Evolutionary conservation across 306 rosid species (phyloP), one percentile per base, ranked within the genome.

Genomic region (Quercus berberidifolia): DNA sequence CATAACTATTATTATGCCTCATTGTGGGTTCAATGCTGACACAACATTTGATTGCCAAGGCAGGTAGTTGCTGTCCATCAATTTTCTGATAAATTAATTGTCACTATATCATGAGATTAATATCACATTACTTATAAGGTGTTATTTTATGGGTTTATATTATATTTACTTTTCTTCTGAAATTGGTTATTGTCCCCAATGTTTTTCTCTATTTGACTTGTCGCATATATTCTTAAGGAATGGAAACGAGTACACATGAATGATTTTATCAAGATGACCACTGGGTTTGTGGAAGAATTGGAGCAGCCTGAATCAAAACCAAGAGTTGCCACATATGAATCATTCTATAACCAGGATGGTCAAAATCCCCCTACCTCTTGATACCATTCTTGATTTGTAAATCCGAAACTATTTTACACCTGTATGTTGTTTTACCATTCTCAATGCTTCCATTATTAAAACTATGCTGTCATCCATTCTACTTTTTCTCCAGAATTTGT

Each of bases 261-360:
- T 54, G 98, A 91, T 75, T 95, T 95, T 68, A 60, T 93, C 76
- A 82, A 86, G 89, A 91, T 92, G 97, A 91, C 93, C 2, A 55
- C 56, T 51, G 86, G 75, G 7, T 95, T 95, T 75, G 74, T 80
- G 81, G 82, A 88, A 89, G 90, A 89, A 78, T 64, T 90, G 81
- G 85, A 90, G 80, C 83, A 81, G 81, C 94, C 97, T 59, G 89
- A 93, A 68, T 70, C 96, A 31, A 90, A 92, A 90, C 82, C 94
- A 51, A 90, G 97, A 86, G 93, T 95, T 78, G 80, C 84, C 55
- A 82, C 96, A 41, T 91, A 86, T 52, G 94, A 95, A 85, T 80
- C 87, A 23, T 89, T 89, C 90, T 92, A 79, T 64, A 60, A 70
- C 55, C 86, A 87, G 75, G 91, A 82, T 52, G 86, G 64, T 57